A percentile compares a stretch with the other conserved stretches of the same genome.
Conservation (phyloP, 2,329 filamentous ascomycete species). For the Phaeosphaeriaceae sp. region DNA sequence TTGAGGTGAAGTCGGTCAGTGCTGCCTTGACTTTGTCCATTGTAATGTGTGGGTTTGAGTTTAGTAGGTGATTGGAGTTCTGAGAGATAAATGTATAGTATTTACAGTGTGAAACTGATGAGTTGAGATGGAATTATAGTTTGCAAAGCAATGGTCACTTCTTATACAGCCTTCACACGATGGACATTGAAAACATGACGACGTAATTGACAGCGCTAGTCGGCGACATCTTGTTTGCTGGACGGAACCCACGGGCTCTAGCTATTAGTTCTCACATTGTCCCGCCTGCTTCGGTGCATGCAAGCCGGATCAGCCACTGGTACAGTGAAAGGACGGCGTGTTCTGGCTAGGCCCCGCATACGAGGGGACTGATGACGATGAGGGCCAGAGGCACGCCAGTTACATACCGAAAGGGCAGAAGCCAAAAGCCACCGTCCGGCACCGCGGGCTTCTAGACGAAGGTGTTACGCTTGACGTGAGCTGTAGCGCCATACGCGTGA, state of each 20-base stretch:
- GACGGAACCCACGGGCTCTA: background rate
- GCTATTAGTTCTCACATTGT: background rate
- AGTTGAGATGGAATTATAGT: background rate
- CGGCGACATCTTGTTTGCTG: slow-evolving; percentile 3
- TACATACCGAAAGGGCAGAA: background rate
- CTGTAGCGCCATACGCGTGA: slow-evolving; percentile 12
- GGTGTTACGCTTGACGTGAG: slow-evolving; percentile 22
- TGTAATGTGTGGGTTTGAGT: slow-evolving; percentile 15
- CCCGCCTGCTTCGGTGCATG: background rate
- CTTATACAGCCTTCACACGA: slow-evolving; percentile 26
- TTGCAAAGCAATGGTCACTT: slow-evolving; percentile 7
- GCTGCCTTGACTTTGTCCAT: slow-evolving; percentile 71
- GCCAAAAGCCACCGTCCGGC: slow-evolving; percentile 13
- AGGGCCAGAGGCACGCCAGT: slow-evolving; percentile 23
- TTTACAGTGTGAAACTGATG: slow-evolving; percentile 3
- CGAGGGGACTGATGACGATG: slow-evolving; percentile 9
- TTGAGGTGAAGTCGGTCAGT: slow-evolving; percentile 65
- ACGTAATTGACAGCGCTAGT: slow-evolving; percentile 30
- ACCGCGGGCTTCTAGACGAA: slow-evolving; percentile 1
- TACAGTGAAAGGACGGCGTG: background rate
- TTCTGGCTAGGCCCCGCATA: slow-evolving; percentile 2
- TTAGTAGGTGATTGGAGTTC: background rate
- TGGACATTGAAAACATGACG: slow-evolving; percentile 19
- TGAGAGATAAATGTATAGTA: background rate
- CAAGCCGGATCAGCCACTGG: slow-evolving; percentile 1